These are phyloP conservation scores for Quercus alba DNA, from an alignment of 306 rosid genomes.

Conservation along the genomic window DNA sequence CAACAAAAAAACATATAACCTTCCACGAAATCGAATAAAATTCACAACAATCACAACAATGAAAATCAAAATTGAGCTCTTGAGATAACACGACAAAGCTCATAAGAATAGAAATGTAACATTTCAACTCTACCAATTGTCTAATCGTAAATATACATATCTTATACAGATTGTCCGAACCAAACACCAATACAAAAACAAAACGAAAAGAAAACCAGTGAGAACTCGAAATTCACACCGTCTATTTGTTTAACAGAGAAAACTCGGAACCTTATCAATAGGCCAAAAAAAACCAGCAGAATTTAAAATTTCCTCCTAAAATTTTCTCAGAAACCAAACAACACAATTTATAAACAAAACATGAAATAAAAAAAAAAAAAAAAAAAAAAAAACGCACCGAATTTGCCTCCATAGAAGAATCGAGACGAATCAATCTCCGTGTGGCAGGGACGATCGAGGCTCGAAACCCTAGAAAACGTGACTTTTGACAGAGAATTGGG, in stretches of 20 bases:
- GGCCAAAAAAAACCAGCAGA: not conserved
- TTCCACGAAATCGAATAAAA: not conserved
- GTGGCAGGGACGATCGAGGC: not conserved
- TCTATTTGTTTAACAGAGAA: not conserved
- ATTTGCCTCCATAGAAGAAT: conserved; percentile 30
- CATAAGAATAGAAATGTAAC: not conserved
- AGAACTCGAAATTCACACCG: not conserved
- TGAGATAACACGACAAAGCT: not conserved
- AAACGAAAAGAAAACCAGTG: not conserved
- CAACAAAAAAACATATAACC: not conserved
- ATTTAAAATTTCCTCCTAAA: not conserved
- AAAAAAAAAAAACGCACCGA: not conserved
- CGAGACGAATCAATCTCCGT: not conserved
- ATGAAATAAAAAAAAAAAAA: not conserved
- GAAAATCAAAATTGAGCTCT: conserved; percentile 4
- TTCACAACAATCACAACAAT: not conserved
- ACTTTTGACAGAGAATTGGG: not conserved
- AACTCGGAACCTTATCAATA: not conserved
- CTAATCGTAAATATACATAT: no score
- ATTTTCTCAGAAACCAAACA: not conserved
- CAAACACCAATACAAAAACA: not conserved
- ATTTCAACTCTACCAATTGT: no score
- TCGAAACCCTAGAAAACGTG: conserved; percentile 22
- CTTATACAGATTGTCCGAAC: no score
- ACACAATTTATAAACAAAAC: not conserved